Evolutionary conservation across 225 moss, liverwort and hornwort species (phyloP), one percentile per base, ranked within the genome.

Genomic region (Sphagnum contortum): DNA sequence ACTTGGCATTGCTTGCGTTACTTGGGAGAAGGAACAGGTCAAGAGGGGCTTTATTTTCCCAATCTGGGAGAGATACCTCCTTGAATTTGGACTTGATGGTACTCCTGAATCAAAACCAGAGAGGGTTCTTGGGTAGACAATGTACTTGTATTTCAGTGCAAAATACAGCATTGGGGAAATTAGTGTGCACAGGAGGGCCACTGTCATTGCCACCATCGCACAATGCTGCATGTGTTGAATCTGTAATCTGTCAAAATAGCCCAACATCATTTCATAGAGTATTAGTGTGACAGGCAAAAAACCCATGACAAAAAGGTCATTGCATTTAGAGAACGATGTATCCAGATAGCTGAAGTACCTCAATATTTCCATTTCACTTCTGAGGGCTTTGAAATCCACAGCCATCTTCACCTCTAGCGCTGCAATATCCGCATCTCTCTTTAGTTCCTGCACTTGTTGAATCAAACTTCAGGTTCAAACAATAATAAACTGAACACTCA

Each of bases 191-290:
- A 91, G 58, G 44, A 93, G 75, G 66, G 81, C 87, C 64, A 98
- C 71, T 13, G 86, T 73, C 48, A 93, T 68, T 5, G 86, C 91
- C 61, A 83, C 73, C 45, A 87, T 71, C 75, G 89, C 98, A 49
- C 91, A 79, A 60, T 81, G 80, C 69, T 98, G 93, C 89, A 93
- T 82, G 50, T 69, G 83, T 64, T 89, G 87, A n/a, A 93, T 74
- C 61, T 82, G 89, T 73, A 76, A 74, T 67, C 98, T 98, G 98
- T 59, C 67, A 55, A 56, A 49, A 55, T 29, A 29, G 29, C 29
- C 29, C 29, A 48, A 67, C n/a, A 9, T 4, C 67, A 48, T 45
- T 29, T 6, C 61, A 73, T 4, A 46, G 52, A 0, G 52, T 52
- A 52, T 52, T 5, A 52, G 52, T 5, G 52, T 5, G 52, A 52